Base-by-base conservation (phyloP, 2,329 filamentous ascomycete genomes). In the Epichloe gansuensis region DNA sequence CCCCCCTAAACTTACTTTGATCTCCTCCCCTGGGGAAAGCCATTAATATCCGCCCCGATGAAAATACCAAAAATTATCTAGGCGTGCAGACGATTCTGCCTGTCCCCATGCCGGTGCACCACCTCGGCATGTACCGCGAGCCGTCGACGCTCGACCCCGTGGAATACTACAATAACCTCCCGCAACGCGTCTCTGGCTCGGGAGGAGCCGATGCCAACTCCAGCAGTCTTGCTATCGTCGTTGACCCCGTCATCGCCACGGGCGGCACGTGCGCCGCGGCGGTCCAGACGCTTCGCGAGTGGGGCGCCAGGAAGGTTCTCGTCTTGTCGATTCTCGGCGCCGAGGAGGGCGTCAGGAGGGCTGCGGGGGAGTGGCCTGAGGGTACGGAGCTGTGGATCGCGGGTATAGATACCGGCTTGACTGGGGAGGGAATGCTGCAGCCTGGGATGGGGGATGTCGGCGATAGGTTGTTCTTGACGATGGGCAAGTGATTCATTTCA, bases 121-220 rank as follows among this genome's bases (percentile, higher is more conserved):
- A 97, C 67, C 84, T 97, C 7, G 91, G 93, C 58, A 84, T 97
- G 63, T 97, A 91, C 76, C 88, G 90, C 64, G 90, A 96, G 66
- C 88, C 86, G 54, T 81, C 81, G 52, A 91, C 87, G 44, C 82
- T 96, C 52, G 82, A 89, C 62, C 89, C 90, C 3, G 90, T 96
- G 53, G 90, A 95, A 71, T 95, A 96, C 78, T 96, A 96, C 78
- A 96, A 96, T 75, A 95, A 95, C 69, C 82, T 96, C 21, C 89
- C 89, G 38, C 84, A 87, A 69, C 85, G 88, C 70, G 65, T 74
- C 40, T 63, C 73, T 60, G 51, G 64, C 48, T 58, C 68, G 34
- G 55, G 63, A 44, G 58, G 63, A 44, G 58, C 65, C 40, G 56
- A 39, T 27, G 64, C 68, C 36, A 64, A 49, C 48, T 61, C 70